Evolutionary conservation across 2,329 filamentous ascomycete genomes (phyloP), one percentile per base, ranked within the genome.

Genomic region (Claviceps capensis): DNA sequence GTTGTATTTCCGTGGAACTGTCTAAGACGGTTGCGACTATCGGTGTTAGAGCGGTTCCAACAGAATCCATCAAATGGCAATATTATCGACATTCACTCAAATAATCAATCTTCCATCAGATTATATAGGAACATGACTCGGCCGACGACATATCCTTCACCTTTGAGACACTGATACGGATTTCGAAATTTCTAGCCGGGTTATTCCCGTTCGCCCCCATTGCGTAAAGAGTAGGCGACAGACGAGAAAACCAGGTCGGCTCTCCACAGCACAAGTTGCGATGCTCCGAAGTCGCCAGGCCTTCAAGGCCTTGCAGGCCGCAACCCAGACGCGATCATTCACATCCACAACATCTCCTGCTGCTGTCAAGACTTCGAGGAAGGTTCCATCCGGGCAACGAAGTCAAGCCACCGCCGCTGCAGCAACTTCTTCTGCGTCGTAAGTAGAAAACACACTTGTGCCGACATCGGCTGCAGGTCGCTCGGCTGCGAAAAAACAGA

Each of bases 221-320:
- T 26, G 23, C 23, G 6, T 26, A 26, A 5, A 26, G 23, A 26
- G 23, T 26, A 26, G 23, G 23, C 23, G 6, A 26, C 23, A 5
- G 23, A 26, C 5, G 23, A 26, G 6, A 40, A 16, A 40, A 40
- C 14, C 6, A 19, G 19, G 8, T 23, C 16, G 9, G 41, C 23
- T 26, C 23, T 26, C 23, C 23, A 26, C 23, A 23, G n/a, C 41
- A 30, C 22, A 50, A 52, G 37, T 55, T 62, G 64, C 60, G 57
- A 78, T 78, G 75, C 71, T 77, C 60, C 74, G 73, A 60, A 69
- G 64, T 59, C 69, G 72, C 61, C 70, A 72, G 60, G 69, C 73
- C 54, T 62, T 64, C 60, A 70, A 67, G 65, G 74, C 74, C 69
- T 58, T 74, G 56, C 71, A 65, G 67, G 68, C 68, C 61, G 50